These are phyloP conservation scores for Suillus brevipes DNA, from an alignment of 768 basidiomycete species.

Conservation along the genomic window DNA sequence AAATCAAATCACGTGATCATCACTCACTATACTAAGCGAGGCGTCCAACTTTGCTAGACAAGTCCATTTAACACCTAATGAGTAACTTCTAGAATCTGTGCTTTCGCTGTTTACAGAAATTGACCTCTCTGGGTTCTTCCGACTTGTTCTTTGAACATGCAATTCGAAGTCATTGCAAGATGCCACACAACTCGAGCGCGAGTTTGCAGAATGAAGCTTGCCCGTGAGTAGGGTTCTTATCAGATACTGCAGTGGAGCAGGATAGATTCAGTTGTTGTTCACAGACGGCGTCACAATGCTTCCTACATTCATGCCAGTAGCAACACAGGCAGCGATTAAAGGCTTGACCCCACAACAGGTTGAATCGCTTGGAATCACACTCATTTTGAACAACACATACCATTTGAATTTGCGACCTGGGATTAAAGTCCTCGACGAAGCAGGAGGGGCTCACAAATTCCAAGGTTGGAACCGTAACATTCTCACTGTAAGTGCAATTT, in stretches of 20 bases:
- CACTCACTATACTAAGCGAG: not conserved
- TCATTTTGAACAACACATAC: conserved; percentile 90
- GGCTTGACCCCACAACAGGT: conserved; percentile 85
- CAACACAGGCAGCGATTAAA: conserved; percentile 91
- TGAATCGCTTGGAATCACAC: conserved; percentile 75
- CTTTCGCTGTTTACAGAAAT: not conserved
- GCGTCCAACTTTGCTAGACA: not conserved
- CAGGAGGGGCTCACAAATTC: conserved; percentile 86
- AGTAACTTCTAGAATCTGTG: not conserved
- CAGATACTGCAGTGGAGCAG: conserved; percentile 4
- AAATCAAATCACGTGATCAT: not conserved
- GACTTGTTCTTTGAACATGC: conserved; percentile 43
- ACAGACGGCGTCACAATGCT: conserved; percentile 79
- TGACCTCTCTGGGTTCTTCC: not conserved
- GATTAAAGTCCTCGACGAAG: conserved; percentile 65
- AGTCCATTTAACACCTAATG: not conserved
- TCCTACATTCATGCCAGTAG: conserved; percentile 93
- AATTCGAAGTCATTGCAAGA: conserved; percentile 80
- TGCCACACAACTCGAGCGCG: conserved; percentile 82
- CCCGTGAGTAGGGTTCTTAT: conserved; percentile 50
- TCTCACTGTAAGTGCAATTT: conserved; percentile 59
- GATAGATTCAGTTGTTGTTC: conserved; percentile 7
- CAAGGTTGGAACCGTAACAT: conserved; percentile 88
- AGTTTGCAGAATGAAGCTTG: conserved; percentile 80
- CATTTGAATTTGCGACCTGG: conserved; percentile 88